These are phyloP conservation scores for Lepidopterella palustris DNA, from an alignment of 495 filamentous ascomycete genomes.

Conservation along the genomic window DNA sequence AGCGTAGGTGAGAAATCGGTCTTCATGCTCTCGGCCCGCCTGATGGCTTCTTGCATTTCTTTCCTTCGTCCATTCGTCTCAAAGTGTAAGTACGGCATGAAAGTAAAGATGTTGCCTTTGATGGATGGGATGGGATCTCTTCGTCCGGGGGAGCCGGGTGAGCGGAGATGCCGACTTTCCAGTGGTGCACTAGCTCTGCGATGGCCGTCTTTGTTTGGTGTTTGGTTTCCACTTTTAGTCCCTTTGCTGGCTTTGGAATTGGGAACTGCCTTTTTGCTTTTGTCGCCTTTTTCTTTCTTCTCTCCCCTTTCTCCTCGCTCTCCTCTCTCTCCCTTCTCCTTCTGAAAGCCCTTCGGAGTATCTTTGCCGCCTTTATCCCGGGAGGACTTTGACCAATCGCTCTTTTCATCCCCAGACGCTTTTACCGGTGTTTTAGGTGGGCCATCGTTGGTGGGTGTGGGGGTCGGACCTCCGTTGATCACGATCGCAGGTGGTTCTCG, in stretches of 20 bases:
- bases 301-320: slow-evolving; percentile 13
- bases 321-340: neutral
- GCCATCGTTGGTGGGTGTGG: slow-evolving; percentile 7
- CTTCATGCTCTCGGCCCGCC: slow-evolving; percentile 38
- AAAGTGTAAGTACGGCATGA: slow-evolving; percentile 66
- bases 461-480: slow-evolving; percentile 7
- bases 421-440: slow-evolving; percentile 14
- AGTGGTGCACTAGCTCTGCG: slow-evolving; percentile 4
- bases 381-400: neutral
- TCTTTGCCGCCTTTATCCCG: neutral
- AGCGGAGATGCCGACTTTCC: slow-evolving; percentile 12
- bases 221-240: slow-evolving; percentile 14
- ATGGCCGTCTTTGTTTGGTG: slow-evolving; percentile 5
- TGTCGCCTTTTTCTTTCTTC: slow-evolving; percentile 21
- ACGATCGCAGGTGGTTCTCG: slow-evolving; percentile 32
- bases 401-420: slow-evolving; percentile 12
- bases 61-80: slow-evolving; percentile 52
- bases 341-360: neutral
- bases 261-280: slow-evolving; percentile 14
- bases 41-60: slow-evolving; percentile 56
- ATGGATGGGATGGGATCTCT: slow-evolving; percentile 24
- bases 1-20: slow-evolving; percentile 22
- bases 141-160: slow-evolving; percentile 25
- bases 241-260: slow-evolving; percentile 6
- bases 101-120: slow-evolving; percentile 51